Evolutionary conservation across 1,284 basidiomycete genomes (phyloP).

Genomic region (Wolfiporia cocos): DNA sequence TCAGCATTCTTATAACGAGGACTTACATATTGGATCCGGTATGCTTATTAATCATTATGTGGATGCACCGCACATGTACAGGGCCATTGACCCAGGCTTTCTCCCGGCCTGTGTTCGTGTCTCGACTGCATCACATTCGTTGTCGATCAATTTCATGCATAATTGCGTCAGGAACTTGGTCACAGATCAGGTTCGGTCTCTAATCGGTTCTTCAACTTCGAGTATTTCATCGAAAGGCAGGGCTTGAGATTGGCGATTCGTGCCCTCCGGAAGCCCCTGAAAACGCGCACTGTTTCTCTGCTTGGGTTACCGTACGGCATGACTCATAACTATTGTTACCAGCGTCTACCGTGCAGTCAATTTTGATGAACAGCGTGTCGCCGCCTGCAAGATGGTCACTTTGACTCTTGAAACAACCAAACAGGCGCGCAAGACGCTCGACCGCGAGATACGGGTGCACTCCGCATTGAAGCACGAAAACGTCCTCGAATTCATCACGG

Average conservation of each 20-base stretch:
- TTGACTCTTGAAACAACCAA: constrained; percentile 56
- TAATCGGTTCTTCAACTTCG: neutral
- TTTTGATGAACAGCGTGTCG: constrained; percentile 56
- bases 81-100: too few species aligned
- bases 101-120: too few species aligned
- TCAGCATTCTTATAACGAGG: too few species aligned
- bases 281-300: constrained; percentile 2
- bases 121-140: too few species aligned
- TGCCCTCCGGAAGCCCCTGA: neutral
- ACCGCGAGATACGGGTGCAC: constrained; percentile 95
- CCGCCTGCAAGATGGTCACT: constrained; percentile 81
- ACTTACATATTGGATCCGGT: too few species aligned
- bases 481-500: constrained; percentile 82
- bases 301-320: neutral
- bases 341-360: constrained; percentile 84
- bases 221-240: neutral
- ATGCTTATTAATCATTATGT: too few species aligned
- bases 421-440: constrained; percentile 69
- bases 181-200: neutral
- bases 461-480: constrained; percentile 75
- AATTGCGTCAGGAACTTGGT: neutral
- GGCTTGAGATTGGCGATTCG: neutral
- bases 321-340: constrained; percentile 1
- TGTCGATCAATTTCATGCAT: too few species aligned
- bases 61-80: too few species aligned